Percentiles rank a stretch among this genome's conserved stretches.
Conservation (phyloP, 352 stramenopile species). For the Blastocystis sp. region DNA sequence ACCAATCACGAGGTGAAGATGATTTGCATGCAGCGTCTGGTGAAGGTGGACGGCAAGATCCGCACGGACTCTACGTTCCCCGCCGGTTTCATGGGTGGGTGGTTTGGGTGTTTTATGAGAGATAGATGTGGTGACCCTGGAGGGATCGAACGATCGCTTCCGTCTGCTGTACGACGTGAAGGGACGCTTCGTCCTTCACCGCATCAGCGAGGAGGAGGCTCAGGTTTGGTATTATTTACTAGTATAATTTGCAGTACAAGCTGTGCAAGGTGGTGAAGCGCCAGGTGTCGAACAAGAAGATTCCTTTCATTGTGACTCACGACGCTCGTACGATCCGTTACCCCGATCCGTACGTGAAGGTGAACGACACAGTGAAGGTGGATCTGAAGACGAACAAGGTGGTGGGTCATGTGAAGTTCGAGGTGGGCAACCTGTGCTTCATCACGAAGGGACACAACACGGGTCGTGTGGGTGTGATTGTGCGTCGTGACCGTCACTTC, state of each 20-base stretch:
- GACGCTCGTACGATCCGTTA: slow-evolving; percentile 96
- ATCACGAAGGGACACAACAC: slow-evolving; percentile 90
- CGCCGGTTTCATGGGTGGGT: slow-evolving; percentile 84
- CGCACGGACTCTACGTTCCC: slow-evolving; percentile 94
- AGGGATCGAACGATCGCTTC: slow-evolving; percentile 90
- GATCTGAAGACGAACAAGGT: slow-evolving; percentile 92
- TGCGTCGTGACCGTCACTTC: slow-evolving; percentile 92
- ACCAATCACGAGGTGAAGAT: slow-evolving; percentile 92
- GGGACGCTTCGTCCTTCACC: slow-evolving; percentile 92
- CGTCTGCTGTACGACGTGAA: slow-evolving; percentile 95
- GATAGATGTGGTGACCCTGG: slow-evolving; percentile 85
- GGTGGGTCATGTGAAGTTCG: slow-evolving; percentile 92
- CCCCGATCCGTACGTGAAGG: slow-evolving; percentile 91
- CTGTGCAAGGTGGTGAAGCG: slow-evolving; percentile 88
- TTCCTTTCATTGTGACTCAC: slow-evolving; percentile 92
- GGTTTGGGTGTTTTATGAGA: not conserved
- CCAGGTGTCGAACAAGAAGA: slow-evolving; percentile 87
- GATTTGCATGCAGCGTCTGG: slow-evolving; percentile 97
- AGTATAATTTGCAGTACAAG: slow-evolving; percentile 73
- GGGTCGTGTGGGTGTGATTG: slow-evolving; percentile 87
- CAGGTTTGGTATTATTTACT: slow-evolving; percentile 60
- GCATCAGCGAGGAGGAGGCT: slow-evolving; percentile 85
- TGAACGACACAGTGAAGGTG: slow-evolving; percentile 97
- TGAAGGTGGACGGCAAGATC: slow-evolving; percentile 90
- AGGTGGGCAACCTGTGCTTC: slow-evolving; percentile 89